A percentile compares a stretch with the other conserved stretches of the same genome.
These are phyloP conservation scores for Ceratocystis lukuohia DNA, from an alignment of 2,329 filamentous ascomycete species.

Conservation along the genomic window DNA sequence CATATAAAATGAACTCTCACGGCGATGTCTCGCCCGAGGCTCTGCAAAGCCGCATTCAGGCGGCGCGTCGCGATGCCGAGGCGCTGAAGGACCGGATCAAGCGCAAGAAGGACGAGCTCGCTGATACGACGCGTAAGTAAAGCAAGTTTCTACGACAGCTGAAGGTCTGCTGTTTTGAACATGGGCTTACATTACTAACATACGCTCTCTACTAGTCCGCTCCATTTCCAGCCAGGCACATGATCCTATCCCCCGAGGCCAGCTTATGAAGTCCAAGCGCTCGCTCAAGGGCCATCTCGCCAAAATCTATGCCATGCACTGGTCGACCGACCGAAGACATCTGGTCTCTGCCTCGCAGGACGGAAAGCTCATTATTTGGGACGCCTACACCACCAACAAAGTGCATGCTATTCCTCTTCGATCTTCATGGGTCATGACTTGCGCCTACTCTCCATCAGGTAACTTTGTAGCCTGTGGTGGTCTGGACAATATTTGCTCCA, in stretches of 20 bases:
- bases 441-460: conserved; percentile 93
- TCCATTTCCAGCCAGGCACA: conserved; percentile 85
- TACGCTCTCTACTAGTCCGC: conserved; percentile 54
- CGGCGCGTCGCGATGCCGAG: conserved; percentile 92
- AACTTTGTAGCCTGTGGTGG: conserved; percentile 98
- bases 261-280: conserved; percentile 91
- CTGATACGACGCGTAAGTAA: conserved; percentile 86
- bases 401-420: conserved; percentile 95
- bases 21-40: conserved; percentile 56
- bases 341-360: conserved; percentile 97
- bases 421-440: conserved; percentile 99
- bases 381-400: conserved; percentile 99
- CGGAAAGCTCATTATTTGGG: conserved; percentile 99
- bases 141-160: neutral
- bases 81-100: conserved; percentile 97
- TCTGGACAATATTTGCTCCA: conserved; percentile 98
- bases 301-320: conserved; percentile 99
- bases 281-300: conserved; percentile 95
- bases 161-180: neutral
- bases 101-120: conserved; percentile 98
- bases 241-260: conserved; percentile 79
- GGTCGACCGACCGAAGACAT: conserved; percentile 95
- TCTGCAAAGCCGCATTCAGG: conserved; percentile 88
- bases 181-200: neutral
- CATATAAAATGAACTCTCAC: conserved; percentile 40